Evolutionary conservation across 768 basidiomycete species (phyloP).

Genomic region (Stropharia rugosoannulata): DNA sequence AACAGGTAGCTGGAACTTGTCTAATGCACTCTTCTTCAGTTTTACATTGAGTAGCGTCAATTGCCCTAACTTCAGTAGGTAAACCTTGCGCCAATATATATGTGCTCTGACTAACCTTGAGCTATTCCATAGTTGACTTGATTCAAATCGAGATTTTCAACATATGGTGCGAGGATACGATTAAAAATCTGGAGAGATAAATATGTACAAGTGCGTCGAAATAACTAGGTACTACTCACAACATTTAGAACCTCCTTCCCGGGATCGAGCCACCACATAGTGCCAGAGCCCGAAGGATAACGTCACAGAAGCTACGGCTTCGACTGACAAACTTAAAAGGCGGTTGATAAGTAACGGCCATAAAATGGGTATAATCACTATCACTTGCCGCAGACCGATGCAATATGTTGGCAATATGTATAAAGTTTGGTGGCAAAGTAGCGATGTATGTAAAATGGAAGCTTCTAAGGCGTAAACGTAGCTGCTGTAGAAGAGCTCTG

Average conservation of each 20-base stretch:
- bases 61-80: constrained; percentile 48
- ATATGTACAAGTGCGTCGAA: background rate
- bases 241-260: constrained; percentile 83
- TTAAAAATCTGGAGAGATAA: constrained; percentile 66
- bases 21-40: constrained; percentile 90
- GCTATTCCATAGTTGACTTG: constrained; percentile 93
- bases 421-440: too few relatives aligned
- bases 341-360: too few relatives aligned
- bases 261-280: constrained; percentile 84
- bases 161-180: constrained; percentile 90
- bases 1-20: constrained; percentile 93
- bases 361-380: too few relatives aligned
- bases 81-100: constrained; percentile 3
- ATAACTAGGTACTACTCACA: constrained; percentile 40
- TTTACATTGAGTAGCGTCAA: constrained; percentile 77
- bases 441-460: too few relatives aligned
- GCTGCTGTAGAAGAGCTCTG: too few relatives aligned
- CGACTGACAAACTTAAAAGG: too few relatives aligned
- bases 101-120: constrained; percentile 50
- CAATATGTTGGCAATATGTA: too few relatives aligned
- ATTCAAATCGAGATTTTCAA: constrained; percentile 93
- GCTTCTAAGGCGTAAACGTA: too few relatives aligned
- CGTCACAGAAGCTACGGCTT: too few relatives aligned
- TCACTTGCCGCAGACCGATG: too few relatives aligned
- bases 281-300: background rate